Base-by-base conservation (phyloP, 352 stramenopile genomes). In the Phytophthora sp. region DNA sequence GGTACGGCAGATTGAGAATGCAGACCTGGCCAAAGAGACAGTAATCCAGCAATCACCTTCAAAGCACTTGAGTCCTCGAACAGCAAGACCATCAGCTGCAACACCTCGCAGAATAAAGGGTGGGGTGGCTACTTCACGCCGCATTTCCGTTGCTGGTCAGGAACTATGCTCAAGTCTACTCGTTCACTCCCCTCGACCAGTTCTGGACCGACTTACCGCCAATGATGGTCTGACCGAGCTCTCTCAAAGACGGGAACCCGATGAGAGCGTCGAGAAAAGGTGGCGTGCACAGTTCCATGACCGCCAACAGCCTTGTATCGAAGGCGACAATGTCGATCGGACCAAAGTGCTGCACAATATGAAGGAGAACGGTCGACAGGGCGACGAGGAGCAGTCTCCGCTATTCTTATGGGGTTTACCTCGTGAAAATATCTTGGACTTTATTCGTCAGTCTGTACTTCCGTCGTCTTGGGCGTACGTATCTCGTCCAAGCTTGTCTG, bases 361-460 rank as follows among this genome's bases (percentile, higher is more conserved):
- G 46, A 57, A 44, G 39, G 50, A 51, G 18, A 64, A 52, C 15
- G 36, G 39, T 41, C 59, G 39, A 3, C 35, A 38, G 7, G 12
- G 8, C 0, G 49, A 54, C 39, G 57, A 71, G 2, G 47, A 54
- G n/a, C 21, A 50, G 21, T 80, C 79, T 0, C 81, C 78, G 1
- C 46, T 91, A 13, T 69, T 79, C 18, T 63, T 88, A 18, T 92
- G 86, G 86, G 80, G 80, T 0, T 58, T 92, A 42, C 83, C 86
- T 27, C 71, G 82, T 20, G 83, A 92, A 41, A 79, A 92, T 47
- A 86, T 91, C 44, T 65, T 92, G 39, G 82, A 90, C 29, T 94
- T 87, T 62, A 91, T 94, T 50, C 80, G 82, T 4, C 86, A 91
- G 60, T 90, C 86, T 0, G 71, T 94, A 30, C 76, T 91, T 53